Percentiles rank a stretch among this genome's conserved stretches.
phyloP scores from a whole-genome alignment of 2,329 filamentous ascomycete genomes.

The Xylariaceae sp. region DNA sequence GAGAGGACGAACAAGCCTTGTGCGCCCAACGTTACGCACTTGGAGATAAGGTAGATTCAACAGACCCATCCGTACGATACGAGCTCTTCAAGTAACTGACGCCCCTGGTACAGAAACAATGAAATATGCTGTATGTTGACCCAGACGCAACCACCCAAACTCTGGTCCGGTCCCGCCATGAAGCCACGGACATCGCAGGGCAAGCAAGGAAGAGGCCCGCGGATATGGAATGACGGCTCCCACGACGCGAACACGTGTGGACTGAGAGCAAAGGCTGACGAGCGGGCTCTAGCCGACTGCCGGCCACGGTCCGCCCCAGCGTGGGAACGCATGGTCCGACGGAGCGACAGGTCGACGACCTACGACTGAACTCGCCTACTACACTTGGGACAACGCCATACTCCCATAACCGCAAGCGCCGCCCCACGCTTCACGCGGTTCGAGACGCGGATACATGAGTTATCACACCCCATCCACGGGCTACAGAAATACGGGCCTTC shows the following conservation, averaged over 20 bases:
- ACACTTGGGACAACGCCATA: too few relatives aligned
- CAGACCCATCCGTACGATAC: not conserved
- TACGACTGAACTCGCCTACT: slow-evolving; percentile 23
- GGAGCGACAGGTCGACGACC: slow-evolving; percentile 18
- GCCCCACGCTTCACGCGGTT: too few relatives aligned
- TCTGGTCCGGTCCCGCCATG: not conserved
- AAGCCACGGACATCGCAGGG: not conserved
- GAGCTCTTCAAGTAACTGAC: slow-evolving; percentile 1
- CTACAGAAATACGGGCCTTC: too few relatives aligned
- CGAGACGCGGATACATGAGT: too few relatives aligned
- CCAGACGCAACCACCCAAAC: not conserved
- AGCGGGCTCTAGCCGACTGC: slow-evolving; percentile 19
- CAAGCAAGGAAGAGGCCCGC: not conserved
- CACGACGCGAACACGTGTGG: not conserved
- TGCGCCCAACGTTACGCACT: slow-evolving; percentile 23
- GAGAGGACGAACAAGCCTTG: slow-evolving; percentile 26
- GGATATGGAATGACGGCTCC: not conserved
- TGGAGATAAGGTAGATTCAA: slow-evolving; percentile 23
- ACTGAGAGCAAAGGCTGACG: not conserved
- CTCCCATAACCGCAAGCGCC: too few relatives aligned
- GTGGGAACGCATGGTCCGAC: slow-evolving; percentile 26
- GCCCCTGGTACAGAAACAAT: slow-evolving; percentile 17
- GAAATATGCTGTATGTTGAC: slow-evolving; percentile 22
- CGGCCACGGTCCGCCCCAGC: slow-evolving; percentile 21
- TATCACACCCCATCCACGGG: too few relatives aligned